Evolutionary conservation across 495 filamentous ascomycete genomes (phyloP).

Genomic region (Hypoxylon intermedium): DNA sequence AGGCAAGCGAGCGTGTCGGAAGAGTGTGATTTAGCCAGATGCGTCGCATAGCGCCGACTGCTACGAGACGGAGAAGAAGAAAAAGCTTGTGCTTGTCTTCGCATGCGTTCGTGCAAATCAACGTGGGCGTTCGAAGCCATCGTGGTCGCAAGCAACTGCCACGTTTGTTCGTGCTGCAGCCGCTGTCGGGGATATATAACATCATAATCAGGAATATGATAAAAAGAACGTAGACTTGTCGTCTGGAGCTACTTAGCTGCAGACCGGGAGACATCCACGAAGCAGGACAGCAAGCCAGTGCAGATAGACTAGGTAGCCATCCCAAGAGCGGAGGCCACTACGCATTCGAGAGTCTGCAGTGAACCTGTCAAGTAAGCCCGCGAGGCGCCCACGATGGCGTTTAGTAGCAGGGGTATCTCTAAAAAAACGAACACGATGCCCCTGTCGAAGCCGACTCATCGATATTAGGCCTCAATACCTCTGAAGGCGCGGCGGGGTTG

Average conservation of each 20-base stretch:
- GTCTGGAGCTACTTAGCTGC: slow-evolving; percentile 5
- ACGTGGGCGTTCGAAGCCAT: slow-evolving; percentile 26
- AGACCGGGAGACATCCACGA: slow-evolving; percentile 12
- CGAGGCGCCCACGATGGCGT: slow-evolving; percentile 31
- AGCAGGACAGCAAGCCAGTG: slow-evolving; percentile 9
- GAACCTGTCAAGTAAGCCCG: slow-evolving; percentile 24
- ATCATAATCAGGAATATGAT: slow-evolving; percentile 9
- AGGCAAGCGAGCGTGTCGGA: slow-evolving; percentile 16
- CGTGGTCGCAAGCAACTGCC: slow-evolving; percentile 21
- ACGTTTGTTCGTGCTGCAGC: slow-evolving; percentile 29
- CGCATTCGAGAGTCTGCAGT: slow-evolving; percentile 23
- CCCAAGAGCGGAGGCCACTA: slow-evolving; percentile 18
- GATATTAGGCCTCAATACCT: slow-evolving; percentile 28
- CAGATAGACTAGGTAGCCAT: slow-evolving; percentile 14
- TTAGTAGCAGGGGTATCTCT: slow-evolving; percentile 12
- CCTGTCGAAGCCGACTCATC: slow-evolving; percentile 9
- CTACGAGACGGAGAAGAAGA: slow-evolving; percentile 15
- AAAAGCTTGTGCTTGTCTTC: slow-evolving; percentile 8
- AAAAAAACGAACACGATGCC: slow-evolving; percentile 25
- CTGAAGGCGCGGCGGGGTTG: slow-evolving; percentile 25
- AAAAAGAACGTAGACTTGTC: neutral
- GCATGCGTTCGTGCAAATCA: slow-evolving; percentile 31
- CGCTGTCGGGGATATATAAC: slow-evolving; percentile 2
- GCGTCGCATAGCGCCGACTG: slow-evolving; percentile 35
- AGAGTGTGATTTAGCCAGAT: slow-evolving; percentile 26